A percentile compares a stretch with the other conserved stretches of the same genome.
Conservation (phyloP, 805 yeast genomes). For the Alloascoidea africana region DNA sequence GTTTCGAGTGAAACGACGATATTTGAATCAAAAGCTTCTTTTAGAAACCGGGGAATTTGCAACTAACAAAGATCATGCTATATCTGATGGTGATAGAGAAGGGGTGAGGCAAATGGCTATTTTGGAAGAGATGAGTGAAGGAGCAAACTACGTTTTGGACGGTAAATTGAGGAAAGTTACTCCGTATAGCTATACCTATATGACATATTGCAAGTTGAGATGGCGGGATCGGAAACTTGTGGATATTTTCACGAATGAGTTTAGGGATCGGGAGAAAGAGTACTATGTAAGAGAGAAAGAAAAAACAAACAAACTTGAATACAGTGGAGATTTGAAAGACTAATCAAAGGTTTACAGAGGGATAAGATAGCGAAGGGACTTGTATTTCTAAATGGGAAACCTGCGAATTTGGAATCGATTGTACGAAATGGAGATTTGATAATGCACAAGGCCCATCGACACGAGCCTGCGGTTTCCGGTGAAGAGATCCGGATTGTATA, state of each 20-base stretch:
- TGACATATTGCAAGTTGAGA: conserved; percentile 80
- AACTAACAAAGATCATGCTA: too few relatives aligned
- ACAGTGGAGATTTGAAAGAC: neutral
- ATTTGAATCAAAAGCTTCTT: too few relatives aligned
- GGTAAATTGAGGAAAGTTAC: conserved; percentile 44
- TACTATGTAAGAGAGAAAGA: conserved; percentile 31
- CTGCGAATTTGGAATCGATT: conserved; percentile 49
- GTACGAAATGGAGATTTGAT: conserved; percentile 76
- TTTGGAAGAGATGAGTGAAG: conserved; percentile 16
- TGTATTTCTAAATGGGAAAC: conserved; percentile 6
- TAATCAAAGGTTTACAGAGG: neutral
- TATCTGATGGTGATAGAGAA: too few relatives aligned
- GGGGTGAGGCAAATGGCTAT: too few relatives aligned
- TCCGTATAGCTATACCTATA: conserved; percentile 81
- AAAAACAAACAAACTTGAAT: neutral
- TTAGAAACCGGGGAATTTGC: too few relatives aligned
- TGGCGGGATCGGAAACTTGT: conserved; percentile 79
- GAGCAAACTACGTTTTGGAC: conserved; percentile 22
- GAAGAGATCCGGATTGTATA: conserved; percentile 46
- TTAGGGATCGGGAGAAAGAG: conserved; percentile 58
- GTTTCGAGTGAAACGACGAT: too few relatives aligned
- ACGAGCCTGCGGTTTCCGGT: conserved; percentile 74
- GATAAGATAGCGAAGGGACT: conserved; percentile 1
- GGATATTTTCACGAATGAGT: conserved; percentile 74
- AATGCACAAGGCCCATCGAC: conserved; percentile 67